Evolutionary conservation across 306 rosid species (phyloP).

Genomic region (Citrullus colocynthis): DNA sequence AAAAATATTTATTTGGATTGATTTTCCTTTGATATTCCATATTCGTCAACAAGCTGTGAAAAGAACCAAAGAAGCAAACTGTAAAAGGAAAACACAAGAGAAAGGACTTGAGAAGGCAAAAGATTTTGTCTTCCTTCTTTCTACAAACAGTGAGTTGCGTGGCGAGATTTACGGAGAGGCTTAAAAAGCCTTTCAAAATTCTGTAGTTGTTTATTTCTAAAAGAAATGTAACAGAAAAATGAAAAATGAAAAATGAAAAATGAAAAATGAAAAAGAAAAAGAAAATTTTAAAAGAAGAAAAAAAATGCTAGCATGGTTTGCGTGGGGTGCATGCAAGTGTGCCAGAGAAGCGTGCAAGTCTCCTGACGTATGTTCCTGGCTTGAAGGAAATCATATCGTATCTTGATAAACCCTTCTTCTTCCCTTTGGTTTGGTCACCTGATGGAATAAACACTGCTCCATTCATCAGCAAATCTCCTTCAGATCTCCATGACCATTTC

Average conservation of each 20-base stretch:
- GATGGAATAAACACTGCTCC: neutral
- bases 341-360: neutral
- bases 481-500: neutral
- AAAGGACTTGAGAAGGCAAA: too few relatives aligned
- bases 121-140: too few relatives aligned
- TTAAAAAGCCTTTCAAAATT: too few relatives aligned
- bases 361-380: neutral
- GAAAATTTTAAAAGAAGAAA: neutral
- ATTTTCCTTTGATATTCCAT: too few relatives aligned
- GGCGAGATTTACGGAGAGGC: too few relatives aligned
- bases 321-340: neutral
- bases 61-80: too few relatives aligned
- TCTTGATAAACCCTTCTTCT: neutral
- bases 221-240: neutral
- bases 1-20: too few relatives aligned
- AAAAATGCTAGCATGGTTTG: neutral
- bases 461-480: neutral
- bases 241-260: neutral
- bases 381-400: neutral
- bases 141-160: too few relatives aligned
- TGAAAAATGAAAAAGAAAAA: neutral
- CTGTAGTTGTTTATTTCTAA: neutral
- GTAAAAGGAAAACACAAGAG: too few relatives aligned
- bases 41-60: too few relatives aligned
- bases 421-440: neutral